Evolutionary conservation across 2,329 filamentous ascomycete genomes (phyloP).

Genomic region (Colletotrichum sp.): DNA sequence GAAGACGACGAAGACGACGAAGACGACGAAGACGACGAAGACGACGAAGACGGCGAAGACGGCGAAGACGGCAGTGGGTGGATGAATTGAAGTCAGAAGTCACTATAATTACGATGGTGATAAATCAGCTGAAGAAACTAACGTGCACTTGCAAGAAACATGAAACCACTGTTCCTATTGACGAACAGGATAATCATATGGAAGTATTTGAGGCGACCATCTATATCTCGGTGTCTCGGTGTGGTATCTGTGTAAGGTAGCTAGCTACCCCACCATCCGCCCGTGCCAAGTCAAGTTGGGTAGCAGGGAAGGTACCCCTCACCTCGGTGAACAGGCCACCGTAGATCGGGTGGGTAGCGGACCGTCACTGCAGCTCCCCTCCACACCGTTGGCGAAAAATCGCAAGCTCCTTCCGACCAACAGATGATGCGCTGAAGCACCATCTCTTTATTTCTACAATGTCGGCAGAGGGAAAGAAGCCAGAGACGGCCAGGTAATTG

Average conservation of each 20-base stretch:
- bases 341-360: constrained; percentile 6
- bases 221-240: background rate
- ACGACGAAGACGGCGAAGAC: no score
- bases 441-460: constrained; percentile 6
- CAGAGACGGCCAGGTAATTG: constrained; percentile 2
- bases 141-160: background rate
- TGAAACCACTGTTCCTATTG: background rate
- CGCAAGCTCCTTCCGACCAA: constrained; percentile 12
- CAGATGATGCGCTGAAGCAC: constrained; percentile 16
- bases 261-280: background rate
- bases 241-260: background rate
- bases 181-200: no score
- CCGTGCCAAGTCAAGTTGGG: background rate
- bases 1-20: no score
- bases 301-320: background rate
- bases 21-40: no score
- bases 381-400: constrained; percentile 20
- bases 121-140: background rate
- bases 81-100: no score
- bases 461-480: constrained; percentile 17
- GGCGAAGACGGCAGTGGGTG: no score
- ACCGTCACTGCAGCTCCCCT: constrained; percentile 22
- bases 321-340: constrained; percentile 22
- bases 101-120: no score
- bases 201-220: background rate